Evolutionary conservation across 2,329 filamentous ascomycete genomes (phyloP).

Genomic region (Colletotrichum sp.): DNA sequence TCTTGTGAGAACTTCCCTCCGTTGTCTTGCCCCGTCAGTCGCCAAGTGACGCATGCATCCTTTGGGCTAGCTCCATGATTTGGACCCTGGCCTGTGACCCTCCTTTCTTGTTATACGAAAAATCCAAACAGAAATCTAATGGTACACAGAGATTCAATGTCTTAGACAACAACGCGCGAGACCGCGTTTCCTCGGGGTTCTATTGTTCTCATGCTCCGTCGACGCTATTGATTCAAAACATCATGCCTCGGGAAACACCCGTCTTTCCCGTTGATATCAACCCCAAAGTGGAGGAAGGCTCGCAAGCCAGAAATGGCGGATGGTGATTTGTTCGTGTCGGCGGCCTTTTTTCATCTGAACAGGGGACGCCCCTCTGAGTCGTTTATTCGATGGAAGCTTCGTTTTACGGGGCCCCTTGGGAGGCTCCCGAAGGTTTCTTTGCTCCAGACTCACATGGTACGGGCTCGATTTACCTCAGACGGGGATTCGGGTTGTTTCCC

Average conservation of each 20-base stretch:
- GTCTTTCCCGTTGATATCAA: not conserved
- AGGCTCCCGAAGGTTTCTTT: not conserved
- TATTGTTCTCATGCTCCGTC: not conserved
- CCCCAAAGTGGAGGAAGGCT: not conserved
- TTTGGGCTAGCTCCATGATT: not conserved
- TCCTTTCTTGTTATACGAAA: not conserved
- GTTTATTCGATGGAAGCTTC: not conserved
- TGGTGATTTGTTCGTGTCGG: not conserved
- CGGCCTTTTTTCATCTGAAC: not conserved
- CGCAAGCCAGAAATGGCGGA: not conserved
- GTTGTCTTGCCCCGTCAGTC: not conserved
- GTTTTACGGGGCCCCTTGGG: not conserved
- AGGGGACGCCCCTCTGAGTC: not conserved
- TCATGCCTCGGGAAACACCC: not conserved
- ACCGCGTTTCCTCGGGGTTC: not conserved
- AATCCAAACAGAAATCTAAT: not conserved
- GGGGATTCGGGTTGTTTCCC: not conserved
- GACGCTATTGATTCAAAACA: not conserved
- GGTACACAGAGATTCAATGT: conserved; percentile 1
- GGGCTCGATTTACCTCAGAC: not conserved
- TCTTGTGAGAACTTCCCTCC: not conserved
- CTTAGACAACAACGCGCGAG: not conserved
- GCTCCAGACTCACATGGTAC: not conserved
- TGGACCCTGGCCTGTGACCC: not conserved
- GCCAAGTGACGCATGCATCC: not conserved